These are phyloP conservation scores for Ammopiptanthus mongolicus DNA, from an alignment of 306 rosid genomes.

Conservation along the genomic window DNA sequence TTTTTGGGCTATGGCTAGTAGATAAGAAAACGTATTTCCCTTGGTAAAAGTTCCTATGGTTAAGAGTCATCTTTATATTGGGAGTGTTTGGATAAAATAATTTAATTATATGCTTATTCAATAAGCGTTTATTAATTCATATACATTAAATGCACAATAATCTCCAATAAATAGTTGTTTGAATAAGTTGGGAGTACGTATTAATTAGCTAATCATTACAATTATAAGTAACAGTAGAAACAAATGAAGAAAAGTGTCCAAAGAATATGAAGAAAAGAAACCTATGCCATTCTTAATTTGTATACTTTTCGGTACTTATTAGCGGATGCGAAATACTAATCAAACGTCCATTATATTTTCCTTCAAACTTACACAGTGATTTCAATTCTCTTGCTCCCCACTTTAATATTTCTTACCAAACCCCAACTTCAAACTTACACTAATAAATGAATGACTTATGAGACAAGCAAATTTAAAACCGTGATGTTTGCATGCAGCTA, in stretches of 20 bases:
- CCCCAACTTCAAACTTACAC: background rate
- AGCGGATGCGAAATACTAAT: background rate
- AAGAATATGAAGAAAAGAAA: too few species aligned
- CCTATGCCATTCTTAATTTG: too few species aligned
- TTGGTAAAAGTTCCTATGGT: background rate
- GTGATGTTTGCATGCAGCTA: slow-evolving; percentile 11
- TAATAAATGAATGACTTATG: background rate
- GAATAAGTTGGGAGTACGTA: background rate
- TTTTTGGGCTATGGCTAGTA: background rate
- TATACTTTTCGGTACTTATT: too few species aligned
- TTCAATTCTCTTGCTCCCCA: background rate
- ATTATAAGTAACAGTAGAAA: background rate
- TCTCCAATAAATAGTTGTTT: background rate
- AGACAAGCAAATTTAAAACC: background rate
- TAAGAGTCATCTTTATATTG: too few species aligned
- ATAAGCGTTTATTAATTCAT: too few species aligned
- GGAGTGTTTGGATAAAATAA: too few species aligned
- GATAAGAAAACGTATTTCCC: background rate
- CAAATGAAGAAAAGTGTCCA: background rate
- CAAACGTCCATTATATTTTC: background rate
- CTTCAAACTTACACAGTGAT: background rate
- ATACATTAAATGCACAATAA: background rate
- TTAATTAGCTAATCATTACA: background rate
- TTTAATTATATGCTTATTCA: too few species aligned
- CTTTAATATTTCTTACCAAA: background rate